A percentile compares a stretch with the other conserved stretches of the same genome.
phyloP scores from a whole-genome alignment of 768 basidiomycete species.

The Kwoniella europaea region DNA sequence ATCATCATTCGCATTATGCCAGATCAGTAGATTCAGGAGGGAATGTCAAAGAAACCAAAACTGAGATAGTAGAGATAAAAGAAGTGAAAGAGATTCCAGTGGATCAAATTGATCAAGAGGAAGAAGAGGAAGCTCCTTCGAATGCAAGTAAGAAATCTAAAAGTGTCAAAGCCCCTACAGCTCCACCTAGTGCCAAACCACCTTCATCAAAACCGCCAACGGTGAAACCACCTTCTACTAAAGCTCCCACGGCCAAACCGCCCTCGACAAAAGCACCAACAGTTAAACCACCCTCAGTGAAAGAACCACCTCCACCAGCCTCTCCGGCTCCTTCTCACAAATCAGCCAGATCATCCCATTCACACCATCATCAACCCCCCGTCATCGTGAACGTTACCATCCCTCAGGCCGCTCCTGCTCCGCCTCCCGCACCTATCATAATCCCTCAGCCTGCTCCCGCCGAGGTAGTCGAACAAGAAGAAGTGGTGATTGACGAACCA shows the following conservation, averaged over 20 bases:
- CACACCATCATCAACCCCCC: constrained; percentile 37
- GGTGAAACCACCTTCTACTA: constrained; percentile 1
- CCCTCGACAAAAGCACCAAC: background rate
- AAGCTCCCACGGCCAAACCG: background rate
- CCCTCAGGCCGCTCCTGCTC: constrained; percentile 25
- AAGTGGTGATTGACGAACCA: background rate
- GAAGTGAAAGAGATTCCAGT: constrained; percentile 15
- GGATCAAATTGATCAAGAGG: background rate
- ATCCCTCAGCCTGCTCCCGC: constrained; percentile 13
- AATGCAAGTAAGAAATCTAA: constrained; percentile 2
- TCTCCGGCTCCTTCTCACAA: constrained; percentile 18
- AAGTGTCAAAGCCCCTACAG: background rate
- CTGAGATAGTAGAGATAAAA: constrained; percentile 22
- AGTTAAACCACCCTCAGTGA: constrained; percentile 18
- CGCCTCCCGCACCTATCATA: constrained; percentile 15
- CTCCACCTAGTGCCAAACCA: background rate
- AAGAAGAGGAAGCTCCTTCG: background rate
- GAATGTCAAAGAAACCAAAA: constrained; percentile 26
- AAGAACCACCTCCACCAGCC: constrained; percentile 14
- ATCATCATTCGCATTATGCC: constrained; percentile 47
- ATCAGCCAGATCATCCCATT: constrained; percentile 27
- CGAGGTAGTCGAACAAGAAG: constrained; percentile 12
- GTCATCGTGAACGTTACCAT: constrained; percentile 46
- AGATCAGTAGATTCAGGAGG: constrained; percentile 29
- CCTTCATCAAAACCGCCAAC: constrained; percentile 1